Evolutionary conservation across 1,284 basidiomycete species (phyloP).

Genomic region (Cryptococcus wingfieldii): DNA sequence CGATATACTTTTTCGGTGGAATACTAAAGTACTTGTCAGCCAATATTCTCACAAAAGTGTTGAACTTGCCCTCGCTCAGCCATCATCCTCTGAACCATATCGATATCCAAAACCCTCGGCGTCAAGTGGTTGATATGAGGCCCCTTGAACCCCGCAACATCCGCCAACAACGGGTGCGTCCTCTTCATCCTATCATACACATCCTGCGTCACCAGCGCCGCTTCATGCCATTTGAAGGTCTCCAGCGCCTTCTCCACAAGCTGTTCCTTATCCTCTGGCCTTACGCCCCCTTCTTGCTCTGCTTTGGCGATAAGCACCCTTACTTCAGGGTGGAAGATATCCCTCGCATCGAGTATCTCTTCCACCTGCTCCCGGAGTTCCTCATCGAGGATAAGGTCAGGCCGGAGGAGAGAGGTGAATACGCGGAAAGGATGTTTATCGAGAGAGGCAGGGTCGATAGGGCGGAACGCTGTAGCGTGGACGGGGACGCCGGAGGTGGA

Average conservation of each 20-base stretch:
- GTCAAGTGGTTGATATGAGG: constrained; percentile 53
- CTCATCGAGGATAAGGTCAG: constrained; percentile 40
- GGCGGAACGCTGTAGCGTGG: constrained; percentile 51
- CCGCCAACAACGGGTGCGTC: constrained; percentile 47
- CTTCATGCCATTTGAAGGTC: constrained; percentile 50
- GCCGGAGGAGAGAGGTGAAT: constrained; percentile 47
- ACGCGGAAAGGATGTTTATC: constrained; percentile 49
- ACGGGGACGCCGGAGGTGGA: constrained; percentile 47
- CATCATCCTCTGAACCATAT: constrained; percentile 49
- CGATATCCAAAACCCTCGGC: constrained; percentile 50
- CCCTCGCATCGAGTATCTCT: constrained; percentile 32
- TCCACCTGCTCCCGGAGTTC: constrained; percentile 32
- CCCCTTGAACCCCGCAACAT: constrained; percentile 49
- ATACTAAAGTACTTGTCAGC: constrained; percentile 27
- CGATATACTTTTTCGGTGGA: constrained; percentile 49
- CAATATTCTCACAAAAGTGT: background rate
- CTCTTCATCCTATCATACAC: constrained; percentile 41
- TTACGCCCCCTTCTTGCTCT: constrained; percentile 36
- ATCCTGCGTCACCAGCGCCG: constrained; percentile 36
- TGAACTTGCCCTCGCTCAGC: constrained; percentile 29
- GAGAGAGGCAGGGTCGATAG: constrained; percentile 33
- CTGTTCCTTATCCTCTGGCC: constrained; percentile 20
- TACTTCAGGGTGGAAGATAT: constrained; percentile 45
- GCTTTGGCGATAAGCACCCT: constrained; percentile 36
- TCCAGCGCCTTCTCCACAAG: constrained; percentile 46